Evolutionary conservation across 345 rosid genomes (phyloP), one percentile per base, ranked within the genome.

Genomic region (Eucalyptus erythrocorys): DNA sequence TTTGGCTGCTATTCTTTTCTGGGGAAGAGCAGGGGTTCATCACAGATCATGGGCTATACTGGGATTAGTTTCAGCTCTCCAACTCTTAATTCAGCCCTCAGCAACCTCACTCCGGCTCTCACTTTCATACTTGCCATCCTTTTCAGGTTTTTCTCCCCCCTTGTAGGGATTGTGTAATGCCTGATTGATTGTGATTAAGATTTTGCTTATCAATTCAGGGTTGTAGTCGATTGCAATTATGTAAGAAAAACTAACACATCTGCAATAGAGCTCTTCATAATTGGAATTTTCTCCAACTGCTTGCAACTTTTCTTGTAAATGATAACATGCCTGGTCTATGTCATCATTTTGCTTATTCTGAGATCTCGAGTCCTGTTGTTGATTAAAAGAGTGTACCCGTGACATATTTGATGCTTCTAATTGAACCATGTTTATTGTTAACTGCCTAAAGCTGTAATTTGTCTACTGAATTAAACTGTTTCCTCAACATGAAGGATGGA

Each of bases 31-130:
- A 96, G 99, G 95, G 89, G 95, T 88, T 91, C 95, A 88, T 95
- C 98, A 88, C 96, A 95, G 93, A 94, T 96, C 85, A 86, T 95
- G 93, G 99, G 98, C 12, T 97, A 94, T 88, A 94, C 96, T 88
- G 99, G 99, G 32, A 97, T 97, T 86, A 94, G 89, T 86, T 94
- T 90, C 86, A 95, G 98, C 43, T 71, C 27, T 71, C 45, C 26
- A 37, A 34, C 27, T 21, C 81, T 71, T 10, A 21, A 42, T 37
- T 71, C 81, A 37, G 45, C 26, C 26, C 81, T 71, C 81, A 71
- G 45, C 81, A 37, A 71, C 43, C 81, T 71, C 45, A 71, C 81
- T 71, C 26, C 27, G 4, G 43, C 81, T 71, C 45, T 71, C 87
- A 71, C 45, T 40, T 71, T 71, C 45, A 5, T 71, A 19, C 81